These are phyloP conservation scores for Penicillium sp. DNA, from an alignment of 2,329 filamentous ascomycete genomes.

Conservation along the genomic window DNA sequence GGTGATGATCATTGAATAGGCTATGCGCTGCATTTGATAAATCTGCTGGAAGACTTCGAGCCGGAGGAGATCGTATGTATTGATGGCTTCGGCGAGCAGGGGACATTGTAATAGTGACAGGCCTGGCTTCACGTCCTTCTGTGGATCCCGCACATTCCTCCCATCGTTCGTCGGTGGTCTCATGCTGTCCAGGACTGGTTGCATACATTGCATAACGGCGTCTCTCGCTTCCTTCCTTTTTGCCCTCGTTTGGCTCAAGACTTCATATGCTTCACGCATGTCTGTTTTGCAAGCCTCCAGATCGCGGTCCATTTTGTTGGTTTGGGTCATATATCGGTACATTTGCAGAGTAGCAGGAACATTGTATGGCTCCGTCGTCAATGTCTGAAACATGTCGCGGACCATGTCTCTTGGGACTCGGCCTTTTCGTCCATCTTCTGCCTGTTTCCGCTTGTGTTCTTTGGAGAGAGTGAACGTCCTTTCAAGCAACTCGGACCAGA, in stretches of 20 bases:
- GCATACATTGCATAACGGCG: slow-evolving; percentile 27
- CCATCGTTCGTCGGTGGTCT: neutral
- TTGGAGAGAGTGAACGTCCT: slow-evolving; percentile 62
- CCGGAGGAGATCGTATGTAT: slow-evolving; percentile 34
- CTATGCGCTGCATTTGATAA: slow-evolving; percentile 20
- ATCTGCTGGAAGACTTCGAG: slow-evolving; percentile 32
- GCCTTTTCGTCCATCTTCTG: slow-evolving; percentile 19
- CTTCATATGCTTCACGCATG: slow-evolving; percentile 31
- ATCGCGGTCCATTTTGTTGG: slow-evolving; percentile 19
- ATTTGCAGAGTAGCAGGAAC: slow-evolving; percentile 58
- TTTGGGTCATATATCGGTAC: slow-evolving; percentile 42
- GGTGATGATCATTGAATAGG: slow-evolving; percentile 3
- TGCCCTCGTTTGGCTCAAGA: slow-evolving; percentile 29
- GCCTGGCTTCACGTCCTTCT: neutral
- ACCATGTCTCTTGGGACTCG: slow-evolving; percentile 47
- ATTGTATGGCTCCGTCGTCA: slow-evolving; percentile 59
- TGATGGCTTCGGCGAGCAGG: slow-evolving; percentile 30
- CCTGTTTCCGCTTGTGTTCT: slow-evolving; percentile 14
- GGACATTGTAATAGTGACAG: slow-evolving; percentile 22
- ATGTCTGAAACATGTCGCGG: slow-evolving; percentile 56
- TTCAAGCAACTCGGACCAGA: slow-evolving; percentile 67
- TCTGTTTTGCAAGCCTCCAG: slow-evolving; percentile 26
- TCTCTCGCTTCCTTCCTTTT: slow-evolving; percentile 27
- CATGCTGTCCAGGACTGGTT: slow-evolving; percentile 4
- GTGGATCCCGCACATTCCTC: neutral